phyloP scores from a whole-genome alignment of 371 early-diverging fungal species.

The Mortierella sp. region DNA sequence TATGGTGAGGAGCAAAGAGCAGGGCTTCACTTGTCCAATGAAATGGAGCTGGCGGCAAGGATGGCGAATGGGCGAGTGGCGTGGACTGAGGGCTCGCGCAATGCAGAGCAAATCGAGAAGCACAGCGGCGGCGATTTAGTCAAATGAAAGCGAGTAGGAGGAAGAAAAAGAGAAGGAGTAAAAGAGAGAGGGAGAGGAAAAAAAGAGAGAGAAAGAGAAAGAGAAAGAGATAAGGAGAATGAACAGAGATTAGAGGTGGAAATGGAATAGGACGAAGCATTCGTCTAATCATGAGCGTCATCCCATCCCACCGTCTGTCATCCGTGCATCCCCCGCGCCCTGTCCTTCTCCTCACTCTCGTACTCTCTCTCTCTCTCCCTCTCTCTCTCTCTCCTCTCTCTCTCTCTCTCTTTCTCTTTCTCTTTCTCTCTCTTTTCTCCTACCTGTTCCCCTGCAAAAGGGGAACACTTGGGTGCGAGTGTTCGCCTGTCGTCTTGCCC shows the following conservation, averaged over 20 bases:
- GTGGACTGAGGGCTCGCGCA: background rate
- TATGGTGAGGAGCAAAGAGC: too few species aligned
- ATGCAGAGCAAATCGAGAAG: too few species aligned
- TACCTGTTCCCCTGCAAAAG: too few species aligned
- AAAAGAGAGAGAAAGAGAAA: slow-evolving; percentile 14
- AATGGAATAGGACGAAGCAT: too few species aligned
- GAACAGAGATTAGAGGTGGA: background rate
- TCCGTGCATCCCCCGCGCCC: slow-evolving; percentile 1
- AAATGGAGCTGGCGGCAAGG: too few species aligned
- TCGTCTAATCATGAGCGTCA: background rate
- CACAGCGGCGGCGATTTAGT: too few species aligned
- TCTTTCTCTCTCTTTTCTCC: background rate
- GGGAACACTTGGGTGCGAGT: too few species aligned
- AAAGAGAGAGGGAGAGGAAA: slow-evolving; percentile 6
- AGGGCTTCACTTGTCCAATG: too few species aligned
- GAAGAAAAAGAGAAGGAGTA: slow-evolving; percentile 7
- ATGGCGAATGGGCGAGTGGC: too few species aligned
- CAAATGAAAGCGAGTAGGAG: background rate
- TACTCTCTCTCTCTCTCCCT: background rate
- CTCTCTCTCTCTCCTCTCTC: slow-evolving; percentile 1
- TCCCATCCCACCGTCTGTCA: too few species aligned
- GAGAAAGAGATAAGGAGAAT: slow-evolving; percentile 54
- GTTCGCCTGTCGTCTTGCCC: too few species aligned
- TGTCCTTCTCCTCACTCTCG: background rate
- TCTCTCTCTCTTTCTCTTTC: background rate